Evolutionary conservation across 441 rosid species (phyloP).

Genomic region (Isatis lusitanica): DNA sequence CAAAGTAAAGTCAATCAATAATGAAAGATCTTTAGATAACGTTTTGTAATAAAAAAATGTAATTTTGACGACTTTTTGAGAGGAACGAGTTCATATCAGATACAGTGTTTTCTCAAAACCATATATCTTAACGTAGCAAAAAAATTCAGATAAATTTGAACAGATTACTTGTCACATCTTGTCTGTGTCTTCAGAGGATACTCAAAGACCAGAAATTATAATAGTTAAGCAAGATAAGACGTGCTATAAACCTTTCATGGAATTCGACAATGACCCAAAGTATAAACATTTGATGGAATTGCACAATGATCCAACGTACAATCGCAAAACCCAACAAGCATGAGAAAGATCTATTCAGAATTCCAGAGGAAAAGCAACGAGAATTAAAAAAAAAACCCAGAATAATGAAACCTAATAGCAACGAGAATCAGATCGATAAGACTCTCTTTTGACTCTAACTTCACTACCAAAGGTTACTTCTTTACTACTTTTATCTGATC

Average conservation of each 20-base stretch:
- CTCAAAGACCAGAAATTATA: background rate
- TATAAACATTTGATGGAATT: background rate
- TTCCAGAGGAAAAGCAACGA: constrained; percentile 6
- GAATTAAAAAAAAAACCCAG: background rate
- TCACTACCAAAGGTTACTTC: constrained; percentile 4
- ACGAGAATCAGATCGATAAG: constrained; percentile 17
- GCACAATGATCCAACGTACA: background rate
- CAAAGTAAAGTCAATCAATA: constrained; percentile 18
- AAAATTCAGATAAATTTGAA: background rate
- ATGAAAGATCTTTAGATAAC: constrained; percentile 28
- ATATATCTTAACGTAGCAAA: constrained; percentile 6
- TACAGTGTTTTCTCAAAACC: background rate
- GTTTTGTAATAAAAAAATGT: background rate
- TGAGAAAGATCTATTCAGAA: constrained; percentile 13
- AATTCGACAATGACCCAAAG: background rate
- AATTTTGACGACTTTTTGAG: constrained; percentile 9
- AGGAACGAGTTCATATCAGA: constrained; percentile 13
- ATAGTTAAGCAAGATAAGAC: background rate
- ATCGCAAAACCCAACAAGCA: background rate
- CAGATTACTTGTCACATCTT: background rate
- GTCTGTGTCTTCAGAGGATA: background rate
- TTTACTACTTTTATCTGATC: background rate
- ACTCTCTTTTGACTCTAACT: background rate
- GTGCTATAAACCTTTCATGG: background rate
- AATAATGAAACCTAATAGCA: background rate